A percentile compares a stretch with the other conserved stretches of the same genome.
These are phyloP conservation scores for Aspergillus asperescens DNA, from an alignment of 495 filamentous ascomycete genomes.

Conservation along the genomic window DNA sequence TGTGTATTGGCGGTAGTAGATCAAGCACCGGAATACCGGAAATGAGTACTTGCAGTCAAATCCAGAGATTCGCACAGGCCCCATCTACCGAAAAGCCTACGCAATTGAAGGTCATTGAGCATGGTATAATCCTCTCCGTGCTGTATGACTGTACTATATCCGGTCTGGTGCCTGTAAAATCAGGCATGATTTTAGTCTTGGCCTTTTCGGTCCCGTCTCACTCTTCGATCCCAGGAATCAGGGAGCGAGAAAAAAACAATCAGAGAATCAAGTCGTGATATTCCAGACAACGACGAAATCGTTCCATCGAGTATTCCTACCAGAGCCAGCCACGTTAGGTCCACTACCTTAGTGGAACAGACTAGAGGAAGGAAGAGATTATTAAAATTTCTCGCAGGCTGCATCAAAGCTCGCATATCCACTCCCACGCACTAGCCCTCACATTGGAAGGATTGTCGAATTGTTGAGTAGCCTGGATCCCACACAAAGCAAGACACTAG, in stretches of 20 bases:
- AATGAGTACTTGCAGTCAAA: too few relatives aligned
- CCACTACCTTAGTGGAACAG: not conserved
- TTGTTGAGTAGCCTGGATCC: slow-evolving; percentile 1
- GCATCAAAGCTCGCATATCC: slow-evolving; percentile 7
- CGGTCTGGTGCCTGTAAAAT: not conserved
- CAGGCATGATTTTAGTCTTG: slow-evolving; percentile 4
- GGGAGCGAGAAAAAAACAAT: not conserved
- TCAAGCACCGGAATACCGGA: too few relatives aligned
- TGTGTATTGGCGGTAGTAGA: too few relatives aligned
- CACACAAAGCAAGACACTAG: not conserved
- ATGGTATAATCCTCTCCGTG: too few relatives aligned
- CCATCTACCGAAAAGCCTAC: too few relatives aligned
- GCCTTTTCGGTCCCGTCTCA: not conserved
- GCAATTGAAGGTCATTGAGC: too few relatives aligned
- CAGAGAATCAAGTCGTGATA: not conserved
- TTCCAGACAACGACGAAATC: not conserved
- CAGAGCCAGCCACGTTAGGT: slow-evolving; percentile 14
- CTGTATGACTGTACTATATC: not conserved
- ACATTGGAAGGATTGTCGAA: not conserved
- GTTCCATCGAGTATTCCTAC: slow-evolving; percentile 1
- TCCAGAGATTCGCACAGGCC: too few relatives aligned
- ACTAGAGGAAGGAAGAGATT: not conserved
- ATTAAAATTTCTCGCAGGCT: slow-evolving; percentile 2
- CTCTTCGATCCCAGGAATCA: not conserved
- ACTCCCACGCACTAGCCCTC: too few relatives aligned